A percentile compares a stretch with the other conserved stretches of the same genome.
Evolutionary conservation across 805 yeast genomes (phyloP).

Genomic region (Yueomyces sp.): DNA sequence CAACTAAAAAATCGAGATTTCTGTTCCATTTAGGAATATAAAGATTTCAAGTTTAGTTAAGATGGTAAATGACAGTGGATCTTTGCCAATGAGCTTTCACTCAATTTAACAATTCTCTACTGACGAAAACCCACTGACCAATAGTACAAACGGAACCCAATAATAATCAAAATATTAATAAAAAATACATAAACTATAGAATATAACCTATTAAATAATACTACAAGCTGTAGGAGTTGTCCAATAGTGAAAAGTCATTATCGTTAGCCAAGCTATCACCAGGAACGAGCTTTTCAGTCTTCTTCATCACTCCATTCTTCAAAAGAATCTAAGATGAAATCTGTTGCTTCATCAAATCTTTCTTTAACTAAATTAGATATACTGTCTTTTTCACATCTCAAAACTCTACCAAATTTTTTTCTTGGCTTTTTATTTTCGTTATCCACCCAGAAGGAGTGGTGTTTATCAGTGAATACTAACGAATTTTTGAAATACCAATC

Average conservation of each 20-base stretch:
- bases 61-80: too few relatives aligned
- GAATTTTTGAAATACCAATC: slow-evolving; percentile 90
- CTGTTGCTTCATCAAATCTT: slow-evolving; percentile 73
- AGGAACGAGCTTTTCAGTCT: background rate
- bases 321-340: slow-evolving; percentile 66
- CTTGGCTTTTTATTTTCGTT: slow-evolving; percentile 58
- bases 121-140: too few relatives aligned
- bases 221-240: too few relatives aligned
- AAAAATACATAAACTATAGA: too few relatives aligned
- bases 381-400: slow-evolving; percentile 60
- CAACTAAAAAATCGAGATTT: background rate
- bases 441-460: slow-evolving; percentile 73
- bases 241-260: too few relatives aligned
- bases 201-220: too few relatives aligned
- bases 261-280: too few relatives aligned
- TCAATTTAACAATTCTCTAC: too few relatives aligned
- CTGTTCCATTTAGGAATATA: background rate
- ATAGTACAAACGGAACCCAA: too few relatives aligned
- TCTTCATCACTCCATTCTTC: slow-evolving; percentile 47
- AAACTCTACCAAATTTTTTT: slow-evolving; percentile 81
- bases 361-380: slow-evolving; percentile 67
- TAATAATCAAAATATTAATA: too few relatives aligned
- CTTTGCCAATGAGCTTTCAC: too few relatives aligned
- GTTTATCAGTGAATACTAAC: slow-evolving; percentile 59
- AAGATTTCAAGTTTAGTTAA: too few relatives aligned